Evolutionary conservation across 164 flowering plant species (phyloP), one percentile per base, ranked within the genome.

Genomic region (Warburgia ugandensis): DNA sequence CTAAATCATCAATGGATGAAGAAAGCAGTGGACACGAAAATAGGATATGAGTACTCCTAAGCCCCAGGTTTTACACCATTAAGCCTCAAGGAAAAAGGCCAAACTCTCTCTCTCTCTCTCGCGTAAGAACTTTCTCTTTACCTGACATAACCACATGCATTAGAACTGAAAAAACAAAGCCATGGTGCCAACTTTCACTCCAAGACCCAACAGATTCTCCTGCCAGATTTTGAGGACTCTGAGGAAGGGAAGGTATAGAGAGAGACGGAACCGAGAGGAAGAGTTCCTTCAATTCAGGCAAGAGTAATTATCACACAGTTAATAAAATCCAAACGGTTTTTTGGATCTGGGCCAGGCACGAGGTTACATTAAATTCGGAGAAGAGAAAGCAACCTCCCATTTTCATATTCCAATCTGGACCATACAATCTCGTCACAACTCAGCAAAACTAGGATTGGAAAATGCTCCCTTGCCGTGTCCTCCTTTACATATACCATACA

Each of bases 111-210:
- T 36, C 27, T 6, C 20, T 56, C 12, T 29, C 38, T 41, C 44
- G 47, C 49, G 28, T 35, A 51, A 40, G 27, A 29, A 17, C 35
- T 19, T 29, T 26, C 22, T 25, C 61, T 56, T 55, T 36, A 44
- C 56, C 66, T 55, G 66, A 50, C 66, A 62, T 23, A 20, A 49
- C 45, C 61, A 62, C 55, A 52, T 41, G 52, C 21, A 41, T 35
- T 30, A 22, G 45, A 50, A 27, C 19, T 7, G 16, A 52, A 17
- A 48, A 21, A 25, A 23, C 47, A 29, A 29, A 29, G 29, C 13
- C 27, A 39, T 40, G 48, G 37, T 58, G 48, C 54, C 37, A 39
- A 39, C 47, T 39, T 39, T 48, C 40, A 26, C 26, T 23, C 22
- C 0, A 29, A 48, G 26, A 39, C 33, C 6, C 29, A 26, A 19